Percentiles rank a stretch among this genome's conserved stretches.
Conservation (phyloP, 768 basidiomycete species). For the Pleurotus tuber-regium region DNA sequence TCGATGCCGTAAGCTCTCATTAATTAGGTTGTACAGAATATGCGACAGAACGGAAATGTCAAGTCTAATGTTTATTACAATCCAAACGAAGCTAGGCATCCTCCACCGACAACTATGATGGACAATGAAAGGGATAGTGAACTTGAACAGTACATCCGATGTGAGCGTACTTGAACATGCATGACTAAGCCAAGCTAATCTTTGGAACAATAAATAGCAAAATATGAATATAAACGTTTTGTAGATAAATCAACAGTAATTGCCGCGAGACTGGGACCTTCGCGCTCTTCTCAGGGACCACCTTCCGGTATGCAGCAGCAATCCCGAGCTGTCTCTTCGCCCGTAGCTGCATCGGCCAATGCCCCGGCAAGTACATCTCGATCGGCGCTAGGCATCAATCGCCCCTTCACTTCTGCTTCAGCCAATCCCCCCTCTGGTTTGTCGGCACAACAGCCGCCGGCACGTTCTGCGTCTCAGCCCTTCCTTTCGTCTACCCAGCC, state of each 20-base stretch:
- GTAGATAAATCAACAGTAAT: constrained; percentile 46
- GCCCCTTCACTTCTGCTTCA: constrained; percentile 17
- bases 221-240: constrained; percentile 78
- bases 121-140: constrained; percentile 85
- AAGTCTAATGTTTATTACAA: constrained; percentile 81
- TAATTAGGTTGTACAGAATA: constrained; percentile 43
- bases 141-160: constrained; percentile 86
- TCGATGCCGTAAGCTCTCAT: constrained; percentile 6
- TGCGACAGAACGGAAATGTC: constrained; percentile 79
- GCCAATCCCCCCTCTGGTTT: constrained; percentile 12
- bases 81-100: constrained; percentile 78
- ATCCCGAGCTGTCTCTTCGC: constrained; percentile 10
- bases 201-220: too few species aligned
- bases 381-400: constrained; percentile 10
- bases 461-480: constrained; percentile 24
- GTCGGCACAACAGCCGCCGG: constrained; percentile 18
- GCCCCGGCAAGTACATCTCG: background rate
- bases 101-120: constrained; percentile 77
- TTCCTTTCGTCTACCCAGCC: constrained; percentile 13
- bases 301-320: constrained; percentile 11
- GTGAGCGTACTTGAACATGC: constrained; percentile 38
- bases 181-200: constrained; percentile 9
- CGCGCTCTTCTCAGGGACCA: constrained; percentile 32
- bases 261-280: constrained; percentile 44
- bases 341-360: constrained; percentile 12